Evolutionary conservation across 805 yeast species (phyloP).

Genomic region (Ogataea trehalophila): DNA sequence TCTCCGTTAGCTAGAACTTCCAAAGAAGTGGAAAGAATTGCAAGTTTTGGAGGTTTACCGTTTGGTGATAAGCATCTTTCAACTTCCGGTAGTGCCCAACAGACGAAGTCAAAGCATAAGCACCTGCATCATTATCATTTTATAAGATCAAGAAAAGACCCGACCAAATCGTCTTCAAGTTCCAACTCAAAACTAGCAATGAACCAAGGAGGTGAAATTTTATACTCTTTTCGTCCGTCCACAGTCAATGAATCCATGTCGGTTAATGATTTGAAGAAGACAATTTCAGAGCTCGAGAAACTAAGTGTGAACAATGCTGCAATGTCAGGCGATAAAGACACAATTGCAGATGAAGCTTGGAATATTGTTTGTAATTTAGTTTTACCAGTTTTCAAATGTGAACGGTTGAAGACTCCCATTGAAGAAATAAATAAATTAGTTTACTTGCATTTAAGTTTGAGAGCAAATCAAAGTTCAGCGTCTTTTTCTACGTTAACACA

Average conservation of each 20-base stretch:
- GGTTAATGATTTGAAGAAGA: conserved; percentile 26
- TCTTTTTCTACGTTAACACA: conserved; percentile 1
- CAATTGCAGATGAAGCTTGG: conserved; percentile 48
- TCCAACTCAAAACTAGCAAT: conserved; percentile 32
- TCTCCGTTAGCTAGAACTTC: conserved; percentile 29
- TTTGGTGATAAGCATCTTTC: conserved; percentile 5
- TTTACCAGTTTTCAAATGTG: conserved; percentile 46
- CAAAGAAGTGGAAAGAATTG: conserved; percentile 29
- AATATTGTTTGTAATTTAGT: conserved; percentile 37
- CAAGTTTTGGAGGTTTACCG: conserved; percentile 15
- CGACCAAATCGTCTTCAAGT: conserved; percentile 32
- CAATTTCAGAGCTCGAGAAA: conserved; percentile 28
- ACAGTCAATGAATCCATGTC: conserved; percentile 21
- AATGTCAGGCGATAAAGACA: conserved; percentile 33
- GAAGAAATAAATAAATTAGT: conserved; percentile 54
- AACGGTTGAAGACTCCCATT: conserved; percentile 44
- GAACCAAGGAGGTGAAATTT: conserved; percentile 29
- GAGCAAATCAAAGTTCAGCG: conserved; percentile 9
- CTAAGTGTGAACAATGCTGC: conserved; percentile 23
- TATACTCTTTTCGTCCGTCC: conserved; percentile 34
- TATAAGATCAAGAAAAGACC: conserved; percentile 27
- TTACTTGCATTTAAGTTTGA: conserved; percentile 27
- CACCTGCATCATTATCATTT: conserved; percentile 28
- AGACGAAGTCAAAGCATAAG: conserved; percentile 15
- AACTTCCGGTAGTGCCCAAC: conserved; percentile 4